These are phyloP conservation scores for Solanum megistacrolobum DNA, from an alignment of 257 asterid species.

Conservation along the genomic window DNA sequence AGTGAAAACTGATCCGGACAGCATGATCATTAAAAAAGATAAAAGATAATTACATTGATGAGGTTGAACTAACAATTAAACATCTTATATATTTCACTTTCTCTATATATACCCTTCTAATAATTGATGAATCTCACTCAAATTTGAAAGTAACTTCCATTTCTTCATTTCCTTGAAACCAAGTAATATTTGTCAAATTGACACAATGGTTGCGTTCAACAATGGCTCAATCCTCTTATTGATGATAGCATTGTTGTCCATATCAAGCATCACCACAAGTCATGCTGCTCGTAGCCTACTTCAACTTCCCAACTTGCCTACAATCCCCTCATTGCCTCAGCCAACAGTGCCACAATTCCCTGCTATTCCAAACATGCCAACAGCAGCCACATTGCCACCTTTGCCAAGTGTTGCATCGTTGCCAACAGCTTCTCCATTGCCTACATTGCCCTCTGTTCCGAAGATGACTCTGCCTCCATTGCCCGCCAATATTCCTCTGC, in stretches of 20 bases:
- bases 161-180: not conserved
- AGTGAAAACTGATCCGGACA: rapidly evolving
- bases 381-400: not conserved
- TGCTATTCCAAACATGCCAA: not conserved
- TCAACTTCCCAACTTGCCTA: not conserved
- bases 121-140: too few species aligned
- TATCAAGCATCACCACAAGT: not conserved
- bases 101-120: not conserved
- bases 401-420: not conserved
- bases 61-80: not conserved
- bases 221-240: not conserved
- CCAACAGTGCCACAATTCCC: not conserved
- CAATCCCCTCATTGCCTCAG: not conserved
- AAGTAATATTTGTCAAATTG: not conserved
- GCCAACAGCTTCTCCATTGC: not conserved
- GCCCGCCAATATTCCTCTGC: not conserved
- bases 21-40: too few species aligned
- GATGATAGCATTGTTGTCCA: not conserved
- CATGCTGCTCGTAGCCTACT: not conserved
- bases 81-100: not conserved
- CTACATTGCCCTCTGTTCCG: not conserved
- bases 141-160: not conserved
- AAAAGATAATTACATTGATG: not conserved
- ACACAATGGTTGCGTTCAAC: not conserved
- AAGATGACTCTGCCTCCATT: not conserved